Evolutionary conservation across 495 filamentous ascomycete genomes (phyloP).

Genomic region (Penicillium verhagenii): DNA sequence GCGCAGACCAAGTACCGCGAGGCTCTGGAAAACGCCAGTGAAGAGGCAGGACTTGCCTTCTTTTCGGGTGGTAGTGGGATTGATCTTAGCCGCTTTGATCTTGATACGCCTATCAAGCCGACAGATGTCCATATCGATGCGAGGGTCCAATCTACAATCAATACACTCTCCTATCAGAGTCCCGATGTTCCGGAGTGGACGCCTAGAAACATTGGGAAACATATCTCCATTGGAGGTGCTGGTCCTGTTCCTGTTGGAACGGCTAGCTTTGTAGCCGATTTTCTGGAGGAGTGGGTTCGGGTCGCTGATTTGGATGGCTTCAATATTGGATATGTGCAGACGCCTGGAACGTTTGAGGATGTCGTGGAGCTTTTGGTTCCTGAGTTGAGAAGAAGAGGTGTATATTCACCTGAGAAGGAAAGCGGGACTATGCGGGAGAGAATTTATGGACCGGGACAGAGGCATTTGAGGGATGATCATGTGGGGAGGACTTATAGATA

Average conservation of each 20-base stretch:
- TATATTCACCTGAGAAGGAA: constrained; percentile 30
- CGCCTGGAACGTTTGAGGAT: constrained; percentile 56
- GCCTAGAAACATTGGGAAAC: constrained; percentile 19
- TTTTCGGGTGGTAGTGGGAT: constrained; percentile 46
- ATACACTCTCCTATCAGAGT: constrained; percentile 9
- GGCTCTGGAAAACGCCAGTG: constrained; percentile 30
- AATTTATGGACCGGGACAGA: constrained; percentile 17
- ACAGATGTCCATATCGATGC: constrained; percentile 11
- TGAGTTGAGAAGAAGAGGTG: constrained; percentile 48
- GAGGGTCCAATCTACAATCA: constrained; percentile 8
- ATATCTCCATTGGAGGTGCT: constrained; percentile 15
- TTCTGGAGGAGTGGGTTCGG: constrained; percentile 47
- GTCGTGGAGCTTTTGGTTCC: constrained; percentile 54
- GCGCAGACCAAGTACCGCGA: constrained; percentile 42
- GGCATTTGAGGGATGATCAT: constrained; percentile 14
- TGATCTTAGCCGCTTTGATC: constrained; percentile 28
- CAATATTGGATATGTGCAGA: constrained; percentile 53
- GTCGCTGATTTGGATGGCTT: constrained; percentile 51
- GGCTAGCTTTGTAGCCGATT: constrained; percentile 42
- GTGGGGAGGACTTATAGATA: constrained; percentile 8
- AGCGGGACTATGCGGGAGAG: constrained; percentile 25
- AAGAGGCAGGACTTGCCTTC: constrained; percentile 41
- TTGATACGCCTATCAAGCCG: constrained; percentile 10
- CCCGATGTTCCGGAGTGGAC: constrained; percentile 20
- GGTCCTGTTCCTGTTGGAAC: constrained; percentile 15